Base-by-base conservation (phyloP, 2,329 filamentous ascomycete species). In the Pseudopithomyces maydicus region DNA sequence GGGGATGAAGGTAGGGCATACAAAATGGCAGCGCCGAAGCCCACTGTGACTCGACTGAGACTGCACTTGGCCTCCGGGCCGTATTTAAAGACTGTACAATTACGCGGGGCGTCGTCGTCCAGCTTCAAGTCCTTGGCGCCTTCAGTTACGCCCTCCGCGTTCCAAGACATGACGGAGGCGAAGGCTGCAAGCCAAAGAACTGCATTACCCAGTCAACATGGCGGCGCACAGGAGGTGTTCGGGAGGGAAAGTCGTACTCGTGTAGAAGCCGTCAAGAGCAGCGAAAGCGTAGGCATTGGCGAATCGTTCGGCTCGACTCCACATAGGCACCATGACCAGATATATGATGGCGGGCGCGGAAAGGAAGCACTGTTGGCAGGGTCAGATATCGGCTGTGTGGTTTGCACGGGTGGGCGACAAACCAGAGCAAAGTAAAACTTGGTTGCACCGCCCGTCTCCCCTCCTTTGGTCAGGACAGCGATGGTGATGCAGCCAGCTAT, bases 201-300 rank as follows among this genome's bases (percentile, higher is more conserved):
- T 64, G 69, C 65, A 52, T 66, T 11, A 20, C 3, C 6, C 23
- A 35, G 55, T 43, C 33, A 46, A 39, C 38, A 32, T 23, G 38
- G 8, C 23, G 5, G 6, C 15, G 33, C 22, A 22, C 20, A n/a
- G 10, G 20, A n/a, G 32, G 23, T 20, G 39, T 20, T 26, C 39
- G 23, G 32, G 11, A 23, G 14, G 15, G 35, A 36, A 36, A 14
- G 19, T 47, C 58, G 47, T 62, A 67, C 64, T 36, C 36, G 79
- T 71, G 65, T 81, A 85, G 22, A 86, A 65, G 14, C 78, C 71
- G 64, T 88, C 85, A 55, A 88, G 69, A 2, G 78, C 74, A 8
- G 83, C 81, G 67, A 86, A 86, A 51, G 83, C 85, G 66, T 86
- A 87, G 36, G 83, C 81, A 64, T 86, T 86, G 55, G 83, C 82